Base-by-base conservation (phyloP, 2,329 filamentous ascomycete genomes). In the Eutypella sp. region DNA sequence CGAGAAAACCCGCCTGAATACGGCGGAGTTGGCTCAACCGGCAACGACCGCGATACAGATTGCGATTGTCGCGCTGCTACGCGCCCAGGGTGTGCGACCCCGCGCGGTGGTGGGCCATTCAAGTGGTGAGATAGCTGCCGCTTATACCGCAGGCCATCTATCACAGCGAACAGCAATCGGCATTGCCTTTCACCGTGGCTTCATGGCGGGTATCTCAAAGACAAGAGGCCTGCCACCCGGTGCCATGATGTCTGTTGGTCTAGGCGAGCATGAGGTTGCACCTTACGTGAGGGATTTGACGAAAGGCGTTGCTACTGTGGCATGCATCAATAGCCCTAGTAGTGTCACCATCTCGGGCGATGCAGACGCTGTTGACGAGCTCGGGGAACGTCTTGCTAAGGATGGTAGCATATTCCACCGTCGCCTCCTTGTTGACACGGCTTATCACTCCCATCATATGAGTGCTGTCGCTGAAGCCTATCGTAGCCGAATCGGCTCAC, bases 291-390 rank as follows among this genome's bases (percentile, higher is more conserved):
- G 42, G 1, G 22, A 41, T 9, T 27, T 46, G n/a, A 49, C 42
- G 11, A 23, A 20, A 10, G 7, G 23, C 18, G 3, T 9, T 46
- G 25, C 9, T 18, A 27, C 11, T 46, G 44, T 49, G 1, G 50
- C 54, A 18, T 55, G 53, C 19, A 33, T 50, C 18, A 57, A 57
- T 38, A 53, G 53, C 18, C 53, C 53, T 11, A 8, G 15, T 2
- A 55, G 50, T 24, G 44, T 50, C 9, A 57, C 53, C 0, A 24
- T 55, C 1, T 48, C 53, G 0, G 53, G 53, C 9, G 53, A 55
- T n/a, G 18, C 23, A 2, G 11, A 29, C 3, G 47, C 45, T 2
- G 25, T 57, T 2, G 23, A 49, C 13, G 44, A 49, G 4, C 9
- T 56, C 1, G 41, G 45, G 15, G 27, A 41, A 2, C 16, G 18